A percentile compares a stretch with the other conserved stretches of the same genome.
These are phyloP conservation scores for Arthroderma sp. DNA, from an alignment of 2,329 filamentous ascomycete species.

Conservation along the genomic window DNA sequence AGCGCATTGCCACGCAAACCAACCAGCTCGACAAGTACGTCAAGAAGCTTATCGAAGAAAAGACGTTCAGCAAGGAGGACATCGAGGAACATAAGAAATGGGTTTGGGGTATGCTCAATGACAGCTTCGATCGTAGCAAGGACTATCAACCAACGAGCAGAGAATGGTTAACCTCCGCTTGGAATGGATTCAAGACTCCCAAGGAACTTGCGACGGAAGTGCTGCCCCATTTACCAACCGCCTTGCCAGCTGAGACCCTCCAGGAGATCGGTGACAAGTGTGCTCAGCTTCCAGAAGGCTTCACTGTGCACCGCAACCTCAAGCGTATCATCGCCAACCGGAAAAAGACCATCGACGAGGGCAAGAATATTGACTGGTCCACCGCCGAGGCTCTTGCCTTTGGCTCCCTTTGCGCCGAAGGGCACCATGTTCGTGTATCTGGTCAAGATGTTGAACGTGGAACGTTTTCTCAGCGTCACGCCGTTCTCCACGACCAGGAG, in stretches of 20 bases:
- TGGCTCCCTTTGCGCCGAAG: conserved; percentile 77
- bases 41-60: conserved; percentile 72
- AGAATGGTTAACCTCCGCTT: conserved; percentile 96
- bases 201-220: conserved; percentile 94
- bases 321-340: conserved; percentile 87
- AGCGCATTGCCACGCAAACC: conserved; percentile 76
- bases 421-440: conserved; percentile 92
- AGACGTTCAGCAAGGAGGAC: conserved; percentile 93
- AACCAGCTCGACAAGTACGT: conserved; percentile 84
- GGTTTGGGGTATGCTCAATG: conserved; percentile 98
- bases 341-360: conserved; percentile 83
- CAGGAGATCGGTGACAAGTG: conserved; percentile 74
- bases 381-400: conserved; percentile 95
- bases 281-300: conserved; percentile 65
- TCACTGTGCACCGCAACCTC: conserved; percentile 84
- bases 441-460: conserved; percentile 98
- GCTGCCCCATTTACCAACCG: conserved; percentile 79
- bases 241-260: conserved; percentile 57
- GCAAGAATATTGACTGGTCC: conserved; percentile 92
- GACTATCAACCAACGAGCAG: conserved; percentile 93
- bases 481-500: conserved; percentile 95
- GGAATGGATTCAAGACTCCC: conserved; percentile 98
- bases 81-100: conserved; percentile 98
- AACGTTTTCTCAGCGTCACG: conserved; percentile 96
- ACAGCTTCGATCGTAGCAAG: conserved; percentile 93